Base-by-base conservation (phyloP, 306 rosid species). In the Psophocarpus tetragonolobus region DNA sequence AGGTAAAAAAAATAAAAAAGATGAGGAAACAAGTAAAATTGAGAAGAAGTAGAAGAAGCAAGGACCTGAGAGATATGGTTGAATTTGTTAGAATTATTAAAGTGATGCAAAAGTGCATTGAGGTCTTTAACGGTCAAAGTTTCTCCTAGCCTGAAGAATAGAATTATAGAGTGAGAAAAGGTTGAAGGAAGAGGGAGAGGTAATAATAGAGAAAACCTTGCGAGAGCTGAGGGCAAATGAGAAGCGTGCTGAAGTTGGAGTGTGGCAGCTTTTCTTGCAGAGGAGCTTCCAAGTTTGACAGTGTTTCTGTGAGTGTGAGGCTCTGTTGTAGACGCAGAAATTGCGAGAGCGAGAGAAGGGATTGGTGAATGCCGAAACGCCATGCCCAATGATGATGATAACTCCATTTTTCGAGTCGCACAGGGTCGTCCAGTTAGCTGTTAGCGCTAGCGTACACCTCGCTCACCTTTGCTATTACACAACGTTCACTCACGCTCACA, bases 1-100 rank as follows among this genome's bases (percentile, higher is more conserved):
- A 72, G 56, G 32, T 23, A 3, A 36, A 44, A 18, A 20, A 13
- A 79, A 62, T 73, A 8, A 26, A 42, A 47, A 35, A 4, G 42
- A 69, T 2, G 13, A 74, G 45, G 45, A 20, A 67, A 54, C 57
- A 26, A 12, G 30, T 12, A 56, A 4, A 8, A 23, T 21, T 62
- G 0, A 39, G 3, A 15, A 38, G 2, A 57, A 67, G 56, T 9
- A 73, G 66, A 7, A 50, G 53, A 67, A 67, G 26, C 2, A 45
- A 64, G 73, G 36, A 92, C 98, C 97, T 92, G 89, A 68, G 97
- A 88, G 57, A 90, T 73, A 38, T 90, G 87, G 27, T 83, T 81
- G 41, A 81, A 84, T 74, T 87, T 85, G 70, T 84, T 89, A 71
- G 69, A 85, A 71, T 23, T 77, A 27, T 89, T 96, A 27, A 92